Conservation (phyloP, 768 basidiomycete species). For the Leccinum disarticulatum region DNA sequence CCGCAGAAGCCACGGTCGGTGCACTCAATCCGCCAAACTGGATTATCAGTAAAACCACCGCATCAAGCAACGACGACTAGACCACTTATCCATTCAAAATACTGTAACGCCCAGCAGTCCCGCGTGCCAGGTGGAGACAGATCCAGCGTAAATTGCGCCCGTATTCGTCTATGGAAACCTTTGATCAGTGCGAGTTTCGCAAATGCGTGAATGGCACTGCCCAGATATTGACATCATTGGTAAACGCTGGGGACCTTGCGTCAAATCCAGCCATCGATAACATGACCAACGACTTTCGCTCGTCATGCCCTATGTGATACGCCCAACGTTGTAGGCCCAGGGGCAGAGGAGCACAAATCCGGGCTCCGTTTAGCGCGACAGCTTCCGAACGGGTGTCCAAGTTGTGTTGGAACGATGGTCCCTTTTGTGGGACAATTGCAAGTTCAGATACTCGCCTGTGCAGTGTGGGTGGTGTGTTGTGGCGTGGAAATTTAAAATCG, state of each 20-base stretch:
- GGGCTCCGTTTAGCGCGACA: background rate
- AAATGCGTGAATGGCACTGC: background rate
- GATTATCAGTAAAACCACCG: background rate
- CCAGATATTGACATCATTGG: too few species aligned
- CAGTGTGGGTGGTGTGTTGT: background rate
- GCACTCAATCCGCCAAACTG: background rate
- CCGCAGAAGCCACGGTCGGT: background rate
- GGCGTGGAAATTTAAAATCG: background rate
- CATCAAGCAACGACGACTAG: background rate
- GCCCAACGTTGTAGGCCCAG: background rate
- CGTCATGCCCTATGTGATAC: background rate
- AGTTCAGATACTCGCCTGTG: too few species aligned
- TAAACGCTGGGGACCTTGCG: too few species aligned
- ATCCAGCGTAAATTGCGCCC: background rate
- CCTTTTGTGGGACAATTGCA: too few species aligned
- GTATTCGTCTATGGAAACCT: background rate
- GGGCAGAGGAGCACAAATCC: background rate
- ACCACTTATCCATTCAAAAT: background rate
- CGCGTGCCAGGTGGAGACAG: background rate
- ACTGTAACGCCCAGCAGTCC: background rate
- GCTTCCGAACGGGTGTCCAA: background rate
- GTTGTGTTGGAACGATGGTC: too few species aligned
- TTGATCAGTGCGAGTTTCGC: background rate
- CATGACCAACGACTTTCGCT: background rate
- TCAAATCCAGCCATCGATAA: background rate